phyloP scores from a whole-genome alignment of 2,329 filamentous ascomycete species.

The Fusarium secorum region DNA sequence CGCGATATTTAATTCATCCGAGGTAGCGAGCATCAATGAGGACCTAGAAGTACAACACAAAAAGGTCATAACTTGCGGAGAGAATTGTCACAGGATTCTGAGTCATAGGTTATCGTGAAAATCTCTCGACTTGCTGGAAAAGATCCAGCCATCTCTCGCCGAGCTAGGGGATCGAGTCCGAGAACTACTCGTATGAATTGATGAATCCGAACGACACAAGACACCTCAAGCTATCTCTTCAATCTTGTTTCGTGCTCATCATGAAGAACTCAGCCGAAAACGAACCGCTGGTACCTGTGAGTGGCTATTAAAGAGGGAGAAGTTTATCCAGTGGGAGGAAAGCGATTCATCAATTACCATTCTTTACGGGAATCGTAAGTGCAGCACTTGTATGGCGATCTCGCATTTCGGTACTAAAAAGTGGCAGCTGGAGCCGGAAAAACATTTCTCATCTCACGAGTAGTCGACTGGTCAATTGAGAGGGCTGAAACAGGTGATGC shows the following conservation, averaged over 20 bases:
- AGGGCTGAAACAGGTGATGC: fast-evolving
- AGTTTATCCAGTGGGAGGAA: fast-evolving
- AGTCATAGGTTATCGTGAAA: fast-evolving
- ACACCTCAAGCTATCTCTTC: fast-evolving
- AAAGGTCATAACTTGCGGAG: neutral
- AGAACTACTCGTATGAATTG: fast-evolving
- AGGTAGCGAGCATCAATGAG: fast-evolving
- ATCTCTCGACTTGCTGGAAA: fast-evolving
- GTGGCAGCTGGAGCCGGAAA: neutral
- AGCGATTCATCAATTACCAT: fast-evolving
- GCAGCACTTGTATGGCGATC: no score
- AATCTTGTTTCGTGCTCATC: fast-evolving
- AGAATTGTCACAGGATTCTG: fast-evolving
- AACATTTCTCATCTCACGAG: fast-evolving
- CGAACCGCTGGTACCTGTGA: fast-evolving
- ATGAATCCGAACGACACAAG: fast-evolving
- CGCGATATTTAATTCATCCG: fast-evolving
- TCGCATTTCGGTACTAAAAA: no score
- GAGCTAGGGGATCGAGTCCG: fast-evolving
- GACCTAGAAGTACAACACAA: fast-evolving
- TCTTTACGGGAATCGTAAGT: fast-evolving
- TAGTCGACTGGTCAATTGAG: fast-evolving
- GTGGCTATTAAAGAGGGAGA: fast-evolving
- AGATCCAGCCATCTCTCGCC: fast-evolving
- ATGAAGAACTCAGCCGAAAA: fast-evolving